phyloP scores from a whole-genome alignment of 2,329 filamentous ascomycete species.

The Thielaviopsis punctulata region DNA sequence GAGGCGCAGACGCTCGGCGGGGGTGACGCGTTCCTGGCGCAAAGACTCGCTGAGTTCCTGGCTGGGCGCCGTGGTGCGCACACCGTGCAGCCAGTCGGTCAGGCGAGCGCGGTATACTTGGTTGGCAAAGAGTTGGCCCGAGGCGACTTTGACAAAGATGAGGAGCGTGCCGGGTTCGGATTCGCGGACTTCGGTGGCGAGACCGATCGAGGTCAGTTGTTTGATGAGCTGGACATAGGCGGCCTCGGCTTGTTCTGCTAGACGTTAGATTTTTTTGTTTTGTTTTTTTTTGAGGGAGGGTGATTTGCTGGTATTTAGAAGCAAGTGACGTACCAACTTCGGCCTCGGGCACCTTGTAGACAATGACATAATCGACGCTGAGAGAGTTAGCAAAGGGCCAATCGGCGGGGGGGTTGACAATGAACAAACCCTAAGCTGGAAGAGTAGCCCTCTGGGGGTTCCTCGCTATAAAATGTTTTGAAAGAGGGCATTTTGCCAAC shows the following conservation, averaged over 20 bases:
- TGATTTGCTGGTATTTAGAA: no score
- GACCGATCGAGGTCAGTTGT: constrained; percentile 58
- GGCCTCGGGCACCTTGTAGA: constrained; percentile 51
- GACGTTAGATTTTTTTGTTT: not conserved
- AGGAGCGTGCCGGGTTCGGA: constrained; percentile 61
- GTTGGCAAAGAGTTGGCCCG: constrained; percentile 53
- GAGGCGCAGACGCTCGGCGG: constrained; percentile 74
- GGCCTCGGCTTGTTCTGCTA: constrained; percentile 41
- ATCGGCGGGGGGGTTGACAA: not conserved
- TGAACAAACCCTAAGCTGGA: constrained; percentile 6
- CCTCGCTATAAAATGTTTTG: constrained; percentile 10
- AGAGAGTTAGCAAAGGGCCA: not conserved
- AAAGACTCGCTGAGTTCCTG: constrained; percentile 54
- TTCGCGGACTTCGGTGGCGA: constrained; percentile 73
- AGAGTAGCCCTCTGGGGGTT: constrained; percentile 10
- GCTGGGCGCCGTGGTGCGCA: constrained; percentile 59
- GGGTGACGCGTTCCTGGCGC: constrained; percentile 58
- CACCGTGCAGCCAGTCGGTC: constrained; percentile 85
- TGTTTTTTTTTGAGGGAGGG: no score
- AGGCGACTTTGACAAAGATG: constrained; percentile 67
- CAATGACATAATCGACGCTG: constrained; percentile 76
- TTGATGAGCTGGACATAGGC: constrained; percentile 65
- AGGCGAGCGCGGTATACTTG: constrained; percentile 78
- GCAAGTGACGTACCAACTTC: constrained; percentile 30
- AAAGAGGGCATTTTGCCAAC: constrained; percentile 11